A percentile compares a stretch with the other conserved stretches of the same genome.
Conservation (phyloP, 2,329 filamentous ascomycete species). For the Periconia sp. region DNA sequence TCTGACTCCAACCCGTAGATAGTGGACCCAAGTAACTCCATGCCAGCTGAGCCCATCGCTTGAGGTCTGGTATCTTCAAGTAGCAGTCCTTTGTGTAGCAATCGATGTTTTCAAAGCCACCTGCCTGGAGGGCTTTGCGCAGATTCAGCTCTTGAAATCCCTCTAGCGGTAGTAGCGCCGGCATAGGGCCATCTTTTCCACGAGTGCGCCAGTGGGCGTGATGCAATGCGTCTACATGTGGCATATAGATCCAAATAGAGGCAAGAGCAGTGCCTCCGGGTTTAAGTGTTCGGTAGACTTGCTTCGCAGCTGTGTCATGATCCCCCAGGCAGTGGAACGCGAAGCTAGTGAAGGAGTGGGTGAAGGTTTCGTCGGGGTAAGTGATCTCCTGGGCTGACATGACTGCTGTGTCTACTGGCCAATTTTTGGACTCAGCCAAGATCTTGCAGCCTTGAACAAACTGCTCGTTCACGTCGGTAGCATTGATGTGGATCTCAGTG, state of each 20-base stretch:
- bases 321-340: constrained; percentile 1
- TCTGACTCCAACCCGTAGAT: constrained; percentile 9
- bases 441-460: neutral
- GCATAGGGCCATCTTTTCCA: constrained; percentile 2
- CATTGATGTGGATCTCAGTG: neutral
- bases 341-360: constrained; percentile 33
- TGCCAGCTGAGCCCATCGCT: constrained; percentile 13
- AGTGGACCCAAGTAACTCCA: constrained; percentile 16
- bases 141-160: constrained; percentile 10
- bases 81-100: neutral
- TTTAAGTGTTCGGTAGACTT: constrained; percentile 39
- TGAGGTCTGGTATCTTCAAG: constrained; percentile 4
- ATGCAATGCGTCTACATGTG: constrained; percentile 9
- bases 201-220: constrained; percentile 2
- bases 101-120: constrained; percentile 11
- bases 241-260: constrained; percentile 12
- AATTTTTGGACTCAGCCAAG: neutral
- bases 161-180: constrained; percentile 3
- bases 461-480: neutral
- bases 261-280: constrained; percentile 36
- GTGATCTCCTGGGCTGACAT: neutral
- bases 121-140: constrained; percentile 13
- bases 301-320: constrained; percentile 25
- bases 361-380: constrained; percentile 31
- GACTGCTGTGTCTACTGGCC: neutral